Percentiles rank a stretch among this genome's conserved stretches.
phyloP scores from a whole-genome alignment of 1,284 basidiomycete species.

The Lignosus rhinocerotis region DNA sequence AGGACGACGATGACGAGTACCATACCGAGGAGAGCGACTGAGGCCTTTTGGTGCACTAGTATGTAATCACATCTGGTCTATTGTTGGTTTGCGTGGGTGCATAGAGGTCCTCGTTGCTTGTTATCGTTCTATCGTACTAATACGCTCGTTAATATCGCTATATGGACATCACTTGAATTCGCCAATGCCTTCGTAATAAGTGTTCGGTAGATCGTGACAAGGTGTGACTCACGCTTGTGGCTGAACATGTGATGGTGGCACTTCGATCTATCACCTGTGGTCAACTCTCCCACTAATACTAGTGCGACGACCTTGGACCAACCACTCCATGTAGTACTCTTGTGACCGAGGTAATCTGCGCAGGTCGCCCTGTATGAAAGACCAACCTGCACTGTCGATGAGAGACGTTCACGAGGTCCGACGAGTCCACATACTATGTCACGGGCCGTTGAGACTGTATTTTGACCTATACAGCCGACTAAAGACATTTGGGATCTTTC shows the following conservation, averaged over 20 bases:
- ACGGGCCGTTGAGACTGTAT: no score
- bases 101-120: slow-evolving; percentile 1
- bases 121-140: neutral
- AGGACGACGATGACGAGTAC: slow-evolving; percentile 53
- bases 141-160: neutral
- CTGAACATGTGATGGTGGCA: neutral
- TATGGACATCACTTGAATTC: neutral
- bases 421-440: no score
- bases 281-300: no score
- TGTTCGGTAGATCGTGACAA: neutral
- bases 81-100: neutral
- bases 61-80: neutral
- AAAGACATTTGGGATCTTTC: no score
- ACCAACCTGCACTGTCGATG: no score
- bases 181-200: neutral
- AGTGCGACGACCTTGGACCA: no score
- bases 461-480: no score
- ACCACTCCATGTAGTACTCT: no score
- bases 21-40: slow-evolving; percentile 62
- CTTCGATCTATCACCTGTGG: no score
- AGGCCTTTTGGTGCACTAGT: neutral
- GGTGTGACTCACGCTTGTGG: neutral
- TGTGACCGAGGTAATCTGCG: no score
- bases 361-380: no score
- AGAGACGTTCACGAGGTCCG: no score